Conservation (phyloP, 345 rosid species). For the Jatropha curcas region DNA sequence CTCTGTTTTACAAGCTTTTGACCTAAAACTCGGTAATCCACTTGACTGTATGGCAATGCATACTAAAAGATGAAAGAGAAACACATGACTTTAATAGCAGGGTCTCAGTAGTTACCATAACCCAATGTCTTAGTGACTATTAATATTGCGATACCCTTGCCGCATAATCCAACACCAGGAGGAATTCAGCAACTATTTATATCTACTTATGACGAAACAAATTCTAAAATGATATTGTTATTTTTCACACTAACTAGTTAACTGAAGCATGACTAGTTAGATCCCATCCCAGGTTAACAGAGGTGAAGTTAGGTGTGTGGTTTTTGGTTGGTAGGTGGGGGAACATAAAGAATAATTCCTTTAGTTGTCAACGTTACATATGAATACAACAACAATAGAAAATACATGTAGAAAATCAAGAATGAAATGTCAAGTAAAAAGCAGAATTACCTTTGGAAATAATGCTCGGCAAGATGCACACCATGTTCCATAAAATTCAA, state of each 20-base stretch:
- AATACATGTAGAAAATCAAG: neutral
- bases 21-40: neutral
- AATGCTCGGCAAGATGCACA: constrained; percentile 93
- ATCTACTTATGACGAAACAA: neutral
- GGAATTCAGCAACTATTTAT: neutral
- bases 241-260: neutral
- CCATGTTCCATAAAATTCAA: constrained; percentile 97
- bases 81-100: no score
- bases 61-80: neutral
- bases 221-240: no score
- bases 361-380: neutral
- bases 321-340: neutral
- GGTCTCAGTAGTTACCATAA: neutral
- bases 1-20: neutral
- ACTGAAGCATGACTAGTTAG: neutral
- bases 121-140: neutral
- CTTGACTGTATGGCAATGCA: neutral
- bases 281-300: neutral
- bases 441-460: constrained; percentile 65
- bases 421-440: neutral
- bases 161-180: neutral
- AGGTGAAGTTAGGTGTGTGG: neutral
- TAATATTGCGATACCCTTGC: neutral
- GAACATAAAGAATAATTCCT: neutral
- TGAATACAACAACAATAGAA: neutral